Evolutionary conservation across 305 asterid species (phyloP).

Genomic region (Galium porrigens): DNA sequence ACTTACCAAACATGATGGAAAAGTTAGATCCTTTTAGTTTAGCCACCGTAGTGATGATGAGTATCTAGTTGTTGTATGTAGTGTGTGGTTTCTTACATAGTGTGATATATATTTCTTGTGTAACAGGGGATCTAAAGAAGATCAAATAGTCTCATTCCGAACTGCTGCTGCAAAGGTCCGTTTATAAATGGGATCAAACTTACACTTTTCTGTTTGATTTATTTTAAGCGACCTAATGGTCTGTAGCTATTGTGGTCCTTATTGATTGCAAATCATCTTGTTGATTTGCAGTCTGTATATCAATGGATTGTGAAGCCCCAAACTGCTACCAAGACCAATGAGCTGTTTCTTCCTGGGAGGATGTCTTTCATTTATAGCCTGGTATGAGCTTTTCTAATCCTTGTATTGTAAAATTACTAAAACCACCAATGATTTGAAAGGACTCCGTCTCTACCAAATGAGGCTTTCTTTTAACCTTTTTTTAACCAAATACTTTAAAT

Average conservation of each 20-base stretch:
- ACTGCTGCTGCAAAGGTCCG: slow-evolving; percentile 75
- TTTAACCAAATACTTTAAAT: not conserved
- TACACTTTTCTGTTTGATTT: slow-evolving; percentile 14
- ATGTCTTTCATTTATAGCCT: slow-evolving; percentile 78
- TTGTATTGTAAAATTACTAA: not conserved
- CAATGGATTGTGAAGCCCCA: slow-evolving; percentile 94
- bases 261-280: not conserved
- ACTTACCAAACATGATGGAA: not conserved
- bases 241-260: not conserved
- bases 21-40: not conserved
- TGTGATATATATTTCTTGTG: slow-evolving; percentile 11
- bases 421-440: not conserved
- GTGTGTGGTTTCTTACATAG: not conserved
- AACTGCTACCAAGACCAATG: slow-evolving; percentile 67
- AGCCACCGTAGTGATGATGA: not conserved
- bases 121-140: slow-evolving; percentile 59
- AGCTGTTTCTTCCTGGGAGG: slow-evolving; percentile 97
- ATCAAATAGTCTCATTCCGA: slow-evolving; percentile 65
- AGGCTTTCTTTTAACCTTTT: not conserved
- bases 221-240: slow-evolving; percentile 3
- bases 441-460: not conserved
- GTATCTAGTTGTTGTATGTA: not conserved
- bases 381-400: slow-evolving; percentile 30
- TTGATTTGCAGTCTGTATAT: slow-evolving; percentile 56
- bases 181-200: not conserved